Percentiles rank a stretch among this genome's conserved stretches.
Evolutionary conservation across 2,329 filamentous ascomycete species (phyloP).

Genomic region (Aureobasidium mangrovei): DNA sequence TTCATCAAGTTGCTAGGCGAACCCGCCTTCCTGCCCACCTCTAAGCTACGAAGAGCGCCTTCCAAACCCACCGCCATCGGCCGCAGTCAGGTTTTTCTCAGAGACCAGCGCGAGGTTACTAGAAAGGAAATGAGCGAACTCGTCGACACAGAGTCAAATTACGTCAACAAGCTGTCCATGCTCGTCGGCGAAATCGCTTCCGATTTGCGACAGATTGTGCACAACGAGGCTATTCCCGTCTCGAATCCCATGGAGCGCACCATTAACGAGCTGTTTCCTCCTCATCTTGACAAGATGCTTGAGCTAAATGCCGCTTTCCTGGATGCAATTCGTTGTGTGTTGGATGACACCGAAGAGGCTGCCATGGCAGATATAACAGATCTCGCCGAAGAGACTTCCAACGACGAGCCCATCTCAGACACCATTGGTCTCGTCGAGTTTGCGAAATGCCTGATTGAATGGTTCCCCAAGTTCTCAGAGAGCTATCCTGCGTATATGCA

Average conservation of each 20-base stretch:
- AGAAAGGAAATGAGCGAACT: slow-evolving; percentile 84
- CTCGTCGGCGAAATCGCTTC: slow-evolving; percentile 72
- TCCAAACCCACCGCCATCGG: slow-evolving; percentile 78
- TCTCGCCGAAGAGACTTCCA: slow-evolving; percentile 31
- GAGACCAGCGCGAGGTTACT: slow-evolving; percentile 73
- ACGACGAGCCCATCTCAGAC: slow-evolving; percentile 41
- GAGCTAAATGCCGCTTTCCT: slow-evolving; percentile 75
- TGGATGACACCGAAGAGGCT: slow-evolving; percentile 76
- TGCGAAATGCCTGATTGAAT: slow-evolving; percentile 73
- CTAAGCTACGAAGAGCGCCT: slow-evolving; percentile 72
- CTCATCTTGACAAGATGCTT: slow-evolving; percentile 69
- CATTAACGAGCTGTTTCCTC: slow-evolving; percentile 62
- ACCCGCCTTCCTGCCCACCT: slow-evolving; percentile 77
- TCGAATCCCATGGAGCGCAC: slow-evolving; percentile 37
- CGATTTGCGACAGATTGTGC: slow-evolving; percentile 64
- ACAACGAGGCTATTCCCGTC: slow-evolving; percentile 13
- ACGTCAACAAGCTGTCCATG: slow-evolving; percentile 79
- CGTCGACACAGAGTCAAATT: slow-evolving; percentile 87
- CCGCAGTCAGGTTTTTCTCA: slow-evolving; percentile 66
- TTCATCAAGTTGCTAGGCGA: slow-evolving; percentile 74
- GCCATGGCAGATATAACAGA: slow-evolving; percentile 68
- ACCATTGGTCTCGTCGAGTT: slow-evolving; percentile 64
- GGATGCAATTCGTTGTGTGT: slow-evolving; percentile 61
- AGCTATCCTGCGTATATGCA: slow-evolving; percentile 91
- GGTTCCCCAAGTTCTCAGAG: slow-evolving; percentile 86